Conservation (phyloP, 2,329 filamentous ascomycete species). For the Fusarium irregulare region DNA sequence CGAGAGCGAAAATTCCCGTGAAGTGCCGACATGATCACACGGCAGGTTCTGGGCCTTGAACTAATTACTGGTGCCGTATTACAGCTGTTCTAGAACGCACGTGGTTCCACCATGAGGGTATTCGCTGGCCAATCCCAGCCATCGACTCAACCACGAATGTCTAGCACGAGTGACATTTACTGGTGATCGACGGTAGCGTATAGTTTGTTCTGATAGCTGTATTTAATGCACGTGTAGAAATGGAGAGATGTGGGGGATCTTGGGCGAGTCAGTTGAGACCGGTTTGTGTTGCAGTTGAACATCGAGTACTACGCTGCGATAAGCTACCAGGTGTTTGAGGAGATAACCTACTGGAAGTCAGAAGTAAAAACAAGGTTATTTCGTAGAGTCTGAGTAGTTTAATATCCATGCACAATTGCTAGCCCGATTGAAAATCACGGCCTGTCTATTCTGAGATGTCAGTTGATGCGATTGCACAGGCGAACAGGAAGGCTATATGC, state of each 20-base stretch:
- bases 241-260: constrained; percentile 4
- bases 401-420: not conserved
- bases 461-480: not conserved
- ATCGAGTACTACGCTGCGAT: not conserved
- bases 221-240: constrained; percentile 14
- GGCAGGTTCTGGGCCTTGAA: constrained; percentile 6
- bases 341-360: not conserved
- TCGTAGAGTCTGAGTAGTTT: not conserved
- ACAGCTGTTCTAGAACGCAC: constrained; percentile 31
- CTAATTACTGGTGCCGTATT: constrained; percentile 31
- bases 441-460: not conserved
- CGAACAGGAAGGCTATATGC: rapidly evolving
- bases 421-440: not conserved
- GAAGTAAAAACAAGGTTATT: not conserved
- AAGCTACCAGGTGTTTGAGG: not conserved
- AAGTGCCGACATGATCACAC: constrained; percentile 33
- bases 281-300: not conserved
- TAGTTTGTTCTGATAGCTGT: not conserved
- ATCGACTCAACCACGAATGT: constrained; percentile 32
- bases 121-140: constrained; percentile 30
- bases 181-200: not conserved
- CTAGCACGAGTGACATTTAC: not conserved
- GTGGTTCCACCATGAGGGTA: constrained; percentile 34
- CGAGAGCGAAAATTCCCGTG: constrained; percentile 10
- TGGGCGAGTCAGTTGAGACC: not conserved